Percentiles rank a stretch among this genome's conserved stretches.
Evolutionary conservation across 768 basidiomycete genomes (phyloP).

Genomic region (Pleurotus cornucopiae): DNA sequence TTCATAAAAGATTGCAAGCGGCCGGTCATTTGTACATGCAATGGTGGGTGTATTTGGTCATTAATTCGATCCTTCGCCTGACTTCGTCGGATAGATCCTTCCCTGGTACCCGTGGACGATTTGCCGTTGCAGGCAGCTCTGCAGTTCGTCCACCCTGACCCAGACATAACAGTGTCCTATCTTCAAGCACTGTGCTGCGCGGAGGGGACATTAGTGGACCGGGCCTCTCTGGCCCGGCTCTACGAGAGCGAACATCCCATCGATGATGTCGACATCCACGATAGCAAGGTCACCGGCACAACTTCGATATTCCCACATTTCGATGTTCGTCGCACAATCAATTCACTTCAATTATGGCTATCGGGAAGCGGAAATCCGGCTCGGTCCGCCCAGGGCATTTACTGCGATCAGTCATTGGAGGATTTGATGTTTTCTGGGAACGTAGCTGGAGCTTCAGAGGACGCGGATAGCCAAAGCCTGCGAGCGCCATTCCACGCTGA

Average conservation of each 20-base stretch:
- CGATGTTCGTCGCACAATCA: slow-evolving; percentile 68
- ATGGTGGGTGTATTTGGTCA: slow-evolving; percentile 53
- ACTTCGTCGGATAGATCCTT: slow-evolving; percentile 48
- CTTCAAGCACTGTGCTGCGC: slow-evolving; percentile 58
- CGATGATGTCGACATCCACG: slow-evolving; percentile 28
- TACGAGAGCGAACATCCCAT: slow-evolving; percentile 33
- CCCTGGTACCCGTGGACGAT: slow-evolving; percentile 64
- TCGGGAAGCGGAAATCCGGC: slow-evolving; percentile 10
- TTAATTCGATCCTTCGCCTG: slow-evolving; percentile 1
- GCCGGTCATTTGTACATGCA: slow-evolving; percentile 93
- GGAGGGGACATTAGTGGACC: slow-evolving; percentile 48
- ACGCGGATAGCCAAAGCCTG: slow-evolving; percentile 7
- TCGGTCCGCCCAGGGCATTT: slow-evolving; percentile 2
- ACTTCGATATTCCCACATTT: slow-evolving; percentile 19
- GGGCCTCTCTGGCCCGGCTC: slow-evolving; percentile 36
- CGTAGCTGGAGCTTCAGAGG: background rate
- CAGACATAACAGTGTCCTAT: slow-evolving; percentile 57
- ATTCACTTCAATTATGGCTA: slow-evolving; percentile 55
- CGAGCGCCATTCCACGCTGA: slow-evolving; percentile 28
- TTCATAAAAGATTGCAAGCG: slow-evolving; percentile 82
- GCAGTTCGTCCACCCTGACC: slow-evolving; percentile 56
- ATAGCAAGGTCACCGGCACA: slow-evolving; percentile 19
- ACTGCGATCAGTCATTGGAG: background rate
- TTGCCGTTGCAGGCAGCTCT: slow-evolving; percentile 77
- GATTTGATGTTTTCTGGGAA: slow-evolving; percentile 4